A percentile compares a stretch with the other conserved stretches of the same genome.
Evolutionary conservation across 331 rosid genomes (phyloP).

Genomic region (Malus hybrid): DNA sequence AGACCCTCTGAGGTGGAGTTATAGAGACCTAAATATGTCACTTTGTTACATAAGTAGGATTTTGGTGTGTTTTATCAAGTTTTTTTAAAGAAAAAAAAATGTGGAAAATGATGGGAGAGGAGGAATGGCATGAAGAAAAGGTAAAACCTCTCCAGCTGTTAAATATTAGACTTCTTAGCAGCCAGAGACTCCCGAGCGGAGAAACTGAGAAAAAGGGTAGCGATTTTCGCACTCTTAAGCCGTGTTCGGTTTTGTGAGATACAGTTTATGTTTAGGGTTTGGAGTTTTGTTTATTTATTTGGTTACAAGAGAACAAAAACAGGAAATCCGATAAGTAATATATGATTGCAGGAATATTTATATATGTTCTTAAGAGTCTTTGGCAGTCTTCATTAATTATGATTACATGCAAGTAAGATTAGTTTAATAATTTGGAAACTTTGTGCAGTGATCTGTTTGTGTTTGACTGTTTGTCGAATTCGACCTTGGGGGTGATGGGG

Average conservation of each 20-base stretch:
- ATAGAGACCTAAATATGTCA: slow-evolving; percentile 21
- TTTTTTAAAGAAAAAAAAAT: slow-evolving; percentile 2
- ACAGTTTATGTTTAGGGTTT: slow-evolving; percentile 22
- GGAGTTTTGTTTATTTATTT: slow-evolving; percentile 11
- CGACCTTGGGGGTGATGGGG: slow-evolving; percentile 16
- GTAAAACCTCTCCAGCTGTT: slow-evolving; percentile 46
- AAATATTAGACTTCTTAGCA: slow-evolving; percentile 64
- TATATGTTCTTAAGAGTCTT: slow-evolving; percentile 4
- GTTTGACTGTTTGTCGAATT: slow-evolving; percentile 27
- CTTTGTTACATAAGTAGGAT: slow-evolving; percentile 18
- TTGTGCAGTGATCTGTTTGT: slow-evolving; percentile 13
- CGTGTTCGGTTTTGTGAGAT: slow-evolving; percentile 15
- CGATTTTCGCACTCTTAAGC: neutral
- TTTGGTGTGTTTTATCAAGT: slow-evolving; percentile 28
- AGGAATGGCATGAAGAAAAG: slow-evolving; percentile 21
- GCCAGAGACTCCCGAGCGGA: slow-evolving; percentile 18
- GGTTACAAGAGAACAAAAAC: neutral
- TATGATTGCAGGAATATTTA: slow-evolving; percentile 24
- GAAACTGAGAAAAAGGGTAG: neutral
- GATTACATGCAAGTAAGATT: neutral
- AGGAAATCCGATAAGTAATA: neutral
- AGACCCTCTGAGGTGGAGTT: slow-evolving; percentile 55
- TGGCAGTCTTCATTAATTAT: neutral
- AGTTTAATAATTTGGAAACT: slow-evolving; percentile 4
- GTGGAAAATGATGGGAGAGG: neutral